Conservation (phyloP, 1,284 basidiomycete genomes). For the Phaffia rhodozyma region DNA sequence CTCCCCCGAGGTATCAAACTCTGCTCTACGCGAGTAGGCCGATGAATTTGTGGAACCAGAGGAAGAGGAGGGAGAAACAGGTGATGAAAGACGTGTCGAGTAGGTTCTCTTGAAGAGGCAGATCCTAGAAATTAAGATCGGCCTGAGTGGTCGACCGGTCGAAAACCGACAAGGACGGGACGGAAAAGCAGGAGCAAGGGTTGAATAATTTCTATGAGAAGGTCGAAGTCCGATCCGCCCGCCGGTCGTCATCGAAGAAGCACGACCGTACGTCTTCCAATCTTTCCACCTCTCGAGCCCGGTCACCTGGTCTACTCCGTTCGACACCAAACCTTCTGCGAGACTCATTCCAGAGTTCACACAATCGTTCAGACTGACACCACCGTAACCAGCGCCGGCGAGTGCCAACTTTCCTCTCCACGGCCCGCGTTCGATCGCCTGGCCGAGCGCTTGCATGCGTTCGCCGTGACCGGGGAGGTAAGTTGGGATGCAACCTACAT, state of each 20-base stretch:
- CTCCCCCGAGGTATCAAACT: no score
- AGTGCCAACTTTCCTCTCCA: slow-evolving; percentile 57
- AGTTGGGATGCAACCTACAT: slow-evolving; percentile 70
- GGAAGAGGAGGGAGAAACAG: no score
- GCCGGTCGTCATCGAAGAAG: not conserved
- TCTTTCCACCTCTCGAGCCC: slow-evolving; percentile 31
- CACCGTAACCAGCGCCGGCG: slow-evolving; percentile 73
- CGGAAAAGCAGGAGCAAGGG: no score
- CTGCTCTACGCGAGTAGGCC: no score
- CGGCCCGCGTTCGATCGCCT: slow-evolving; percentile 36
- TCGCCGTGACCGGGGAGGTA: slow-evolving; percentile 59
- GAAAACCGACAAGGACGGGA: no score
- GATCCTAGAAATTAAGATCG: no score
- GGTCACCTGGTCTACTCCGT: slow-evolving; percentile 22
- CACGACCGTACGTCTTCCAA: slow-evolving; percentile 18
- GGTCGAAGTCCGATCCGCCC: not conserved
- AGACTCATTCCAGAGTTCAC: slow-evolving; percentile 53
- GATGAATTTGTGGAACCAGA: no score
- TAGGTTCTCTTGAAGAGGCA: no score
- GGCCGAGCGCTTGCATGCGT: slow-evolving; percentile 52
- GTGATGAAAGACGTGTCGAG: no score
- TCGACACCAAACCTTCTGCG: slow-evolving; percentile 23
- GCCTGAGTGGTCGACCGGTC: no score
- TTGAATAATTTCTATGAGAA: not conserved
- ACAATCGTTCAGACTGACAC: slow-evolving; percentile 84